These are phyloP conservation scores for Endocarpon pusillum DNA, from an alignment of 495 filamentous ascomycete genomes.

Conservation along the genomic window DNA sequence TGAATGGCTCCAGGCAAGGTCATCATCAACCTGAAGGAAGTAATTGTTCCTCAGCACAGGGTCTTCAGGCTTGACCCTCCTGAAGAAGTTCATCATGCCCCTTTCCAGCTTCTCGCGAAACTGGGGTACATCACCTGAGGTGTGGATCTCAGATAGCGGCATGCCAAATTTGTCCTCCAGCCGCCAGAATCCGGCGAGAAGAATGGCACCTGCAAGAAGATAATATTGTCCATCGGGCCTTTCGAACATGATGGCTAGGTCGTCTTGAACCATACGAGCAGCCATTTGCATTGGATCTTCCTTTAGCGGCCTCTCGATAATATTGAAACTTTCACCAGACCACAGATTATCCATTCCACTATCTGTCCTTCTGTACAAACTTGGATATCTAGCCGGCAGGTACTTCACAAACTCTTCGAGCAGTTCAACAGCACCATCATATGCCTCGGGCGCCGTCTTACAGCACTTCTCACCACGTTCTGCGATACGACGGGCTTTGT, in stretches of 20 bases:
- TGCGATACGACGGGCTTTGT: slow-evolving; percentile 52
- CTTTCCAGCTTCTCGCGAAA: slow-evolving; percentile 63
- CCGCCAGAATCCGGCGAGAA: slow-evolving; percentile 79
- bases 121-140: slow-evolving; percentile 61
- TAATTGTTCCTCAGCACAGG: slow-evolving; percentile 56
- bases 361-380: slow-evolving; percentile 44
- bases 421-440: slow-evolving; percentile 61
- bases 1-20: slow-evolving; percentile 50
- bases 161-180: slow-evolving; percentile 75
- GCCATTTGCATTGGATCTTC: slow-evolving; percentile 74
- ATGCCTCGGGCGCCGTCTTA: slow-evolving; percentile 55
- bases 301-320: slow-evolving; percentile 41
- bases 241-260: slow-evolving; percentile 78
- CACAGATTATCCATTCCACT: slow-evolving; percentile 53
- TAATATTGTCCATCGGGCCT: slow-evolving; percentile 66
- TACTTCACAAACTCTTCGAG: slow-evolving; percentile 62
- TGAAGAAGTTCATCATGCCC: slow-evolving; percentile 71
- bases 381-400: slow-evolving; percentile 67
- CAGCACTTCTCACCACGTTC: slow-evolving; percentile 58
- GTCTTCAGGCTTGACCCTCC: slow-evolving; percentile 43
- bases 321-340: slow-evolving; percentile 60
- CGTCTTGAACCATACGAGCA: slow-evolving; percentile 65
- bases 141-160: slow-evolving; percentile 70
- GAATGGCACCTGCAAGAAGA: slow-evolving; percentile 60
- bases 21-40: slow-evolving; percentile 65